phyloP scores from a whole-genome alignment of 2,329 filamentous ascomycete genomes.

The Alternaria burnsii region DNA sequence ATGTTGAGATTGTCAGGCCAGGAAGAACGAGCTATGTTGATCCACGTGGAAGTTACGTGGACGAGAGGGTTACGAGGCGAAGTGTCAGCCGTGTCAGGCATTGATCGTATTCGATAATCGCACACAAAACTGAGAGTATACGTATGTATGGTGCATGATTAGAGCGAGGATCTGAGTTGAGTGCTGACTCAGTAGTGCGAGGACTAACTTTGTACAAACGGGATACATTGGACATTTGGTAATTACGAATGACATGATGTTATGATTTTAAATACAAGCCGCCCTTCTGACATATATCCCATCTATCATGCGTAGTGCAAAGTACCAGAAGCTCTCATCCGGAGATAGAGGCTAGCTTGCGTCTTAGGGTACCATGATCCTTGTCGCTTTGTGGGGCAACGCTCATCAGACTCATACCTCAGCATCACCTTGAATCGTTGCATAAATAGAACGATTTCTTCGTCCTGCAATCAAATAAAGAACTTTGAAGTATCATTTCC shows the following conservation, averaged over 20 bases:
- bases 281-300: background rate
- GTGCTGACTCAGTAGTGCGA: background rate
- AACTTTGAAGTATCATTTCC: background rate
- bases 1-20: conserved; percentile 33
- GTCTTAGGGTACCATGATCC: background rate
- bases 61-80: conserved; percentile 37
- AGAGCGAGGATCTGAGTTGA: background rate
- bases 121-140: background rate
- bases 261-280: background rate
- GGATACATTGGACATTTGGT: background rate
- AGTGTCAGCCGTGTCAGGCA: conserved; percentile 42
- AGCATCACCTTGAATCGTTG: background rate
- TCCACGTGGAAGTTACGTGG: conserved; percentile 33
- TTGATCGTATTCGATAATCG: background rate
- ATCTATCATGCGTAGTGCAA: background rate
- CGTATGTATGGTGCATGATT: background rate
- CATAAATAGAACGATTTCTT: background rate
- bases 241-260: background rate
- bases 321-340: background rate
- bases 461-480: background rate
- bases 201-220: background rate
- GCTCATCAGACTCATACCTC: background rate
- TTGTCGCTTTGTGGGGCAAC: background rate
- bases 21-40: conserved; percentile 39
- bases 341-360: background rate